These are phyloP conservation scores for Metschnikowia koreensis DNA, from an alignment of 805 yeast genomes.

Conservation along the genomic window DNA sequence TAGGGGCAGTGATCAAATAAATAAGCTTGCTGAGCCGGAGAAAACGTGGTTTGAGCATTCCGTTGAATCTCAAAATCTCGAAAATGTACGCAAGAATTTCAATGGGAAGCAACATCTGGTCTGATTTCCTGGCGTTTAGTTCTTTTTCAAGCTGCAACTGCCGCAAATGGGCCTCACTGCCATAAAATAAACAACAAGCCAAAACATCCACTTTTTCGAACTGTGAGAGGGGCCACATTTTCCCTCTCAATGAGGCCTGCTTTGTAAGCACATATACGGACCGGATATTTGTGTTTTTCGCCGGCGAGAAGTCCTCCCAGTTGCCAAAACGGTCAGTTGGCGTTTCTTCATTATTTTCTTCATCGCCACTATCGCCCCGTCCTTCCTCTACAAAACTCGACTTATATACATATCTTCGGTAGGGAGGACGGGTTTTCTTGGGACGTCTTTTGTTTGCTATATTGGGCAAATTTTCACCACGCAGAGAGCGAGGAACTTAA, in stretches of 20 bases:
- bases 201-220: constrained; percentile 52
- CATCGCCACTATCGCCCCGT: constrained; percentile 15
- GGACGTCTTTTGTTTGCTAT: constrained; percentile 92
- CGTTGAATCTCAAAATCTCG: constrained; percentile 27
- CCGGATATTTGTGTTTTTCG: constrained; percentile 27
- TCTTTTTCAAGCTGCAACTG: constrained; percentile 14
- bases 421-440: constrained; percentile 76
- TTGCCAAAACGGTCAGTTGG: constrained; percentile 14
- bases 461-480: constrained; percentile 2
- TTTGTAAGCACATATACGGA: constrained; percentile 35
- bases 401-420: constrained; percentile 67
- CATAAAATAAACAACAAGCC: constrained; percentile 30
- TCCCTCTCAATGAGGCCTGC: constrained; percentile 21
- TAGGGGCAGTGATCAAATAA: constrained; percentile 58
- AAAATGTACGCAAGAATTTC: constrained; percentile 35
- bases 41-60: constrained; percentile 44
- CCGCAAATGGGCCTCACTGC: constrained; percentile 23
- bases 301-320: constrained; percentile 25
- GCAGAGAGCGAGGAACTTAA: too few species aligned
- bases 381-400: constrained; percentile 28
- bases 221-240: constrained; percentile 49
- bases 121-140: constrained; percentile 5
- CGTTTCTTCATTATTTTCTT: constrained; percentile 15
- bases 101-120: constrained; percentile 30
- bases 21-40: constrained; percentile 61